Percentiles rank a stretch among this genome's conserved stretches.
These are phyloP conservation scores for Microsporum canis DNA, from an alignment of 2,329 filamentous ascomycete species.

Conservation along the genomic window DNA sequence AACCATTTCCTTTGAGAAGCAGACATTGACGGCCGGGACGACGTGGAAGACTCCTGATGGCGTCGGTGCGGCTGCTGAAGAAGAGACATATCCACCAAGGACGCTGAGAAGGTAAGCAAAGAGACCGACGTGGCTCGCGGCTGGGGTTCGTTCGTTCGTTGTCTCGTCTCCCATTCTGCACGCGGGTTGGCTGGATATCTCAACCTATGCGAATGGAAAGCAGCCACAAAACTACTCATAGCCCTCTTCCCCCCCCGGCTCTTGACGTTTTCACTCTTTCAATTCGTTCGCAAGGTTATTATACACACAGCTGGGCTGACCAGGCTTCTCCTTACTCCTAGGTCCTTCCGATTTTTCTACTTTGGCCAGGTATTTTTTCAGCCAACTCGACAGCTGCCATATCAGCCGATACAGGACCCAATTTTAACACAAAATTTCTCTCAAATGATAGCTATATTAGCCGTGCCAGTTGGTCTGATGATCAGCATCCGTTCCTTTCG, in stretches of 20 bases:
- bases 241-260: neutral
- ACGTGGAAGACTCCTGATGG: neutral
- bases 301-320: neutral
- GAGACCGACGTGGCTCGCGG: neutral
- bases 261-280: neutral
- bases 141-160: neutral
- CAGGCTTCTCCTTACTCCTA: neutral
- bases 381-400: neutral
- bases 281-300: neutral
- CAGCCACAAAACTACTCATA: neutral
- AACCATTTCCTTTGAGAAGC: neutral
- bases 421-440: neutral
- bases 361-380: neutral
- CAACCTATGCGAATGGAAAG: neutral
- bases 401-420: neutral
- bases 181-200: conserved; percentile 1
- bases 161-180: neutral
- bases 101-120: neutral
- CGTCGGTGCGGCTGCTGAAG: neutral
- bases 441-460: conserved; percentile 1
- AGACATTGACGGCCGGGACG: neutral
- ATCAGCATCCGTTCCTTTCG: conserved; percentile 15
- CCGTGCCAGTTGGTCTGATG: conserved; percentile 7
- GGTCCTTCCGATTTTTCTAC: neutral
- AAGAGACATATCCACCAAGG: neutral